phyloP scores from a whole-genome alignment of 1,139 yeast genomes.

The Debaryomycetaceae sp. region DNA sequence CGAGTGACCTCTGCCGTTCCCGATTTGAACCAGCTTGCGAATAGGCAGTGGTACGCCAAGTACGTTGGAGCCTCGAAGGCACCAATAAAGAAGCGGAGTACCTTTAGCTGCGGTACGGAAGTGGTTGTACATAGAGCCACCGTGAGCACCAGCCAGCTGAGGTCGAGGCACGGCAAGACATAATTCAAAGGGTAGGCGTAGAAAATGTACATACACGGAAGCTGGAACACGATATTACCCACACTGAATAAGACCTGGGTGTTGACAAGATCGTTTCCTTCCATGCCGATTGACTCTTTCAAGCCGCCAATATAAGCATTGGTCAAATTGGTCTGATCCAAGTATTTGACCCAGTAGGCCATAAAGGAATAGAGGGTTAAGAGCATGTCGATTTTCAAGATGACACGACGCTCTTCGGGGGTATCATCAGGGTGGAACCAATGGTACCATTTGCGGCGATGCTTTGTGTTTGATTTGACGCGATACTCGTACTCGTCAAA shows the following conservation, averaged over 20 bases:
- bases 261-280: slow-evolving; percentile 56
- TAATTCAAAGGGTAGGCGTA: slow-evolving; percentile 42
- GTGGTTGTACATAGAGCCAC: slow-evolving; percentile 40
- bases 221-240: slow-evolving; percentile 50
- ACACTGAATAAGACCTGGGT: slow-evolving; percentile 48
- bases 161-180: slow-evolving; percentile 46
- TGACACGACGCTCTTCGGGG: slow-evolving; percentile 41
- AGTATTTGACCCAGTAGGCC: slow-evolving; percentile 62
- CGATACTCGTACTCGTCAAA: slow-evolving; percentile 57
- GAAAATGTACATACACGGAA: slow-evolving; percentile 35
- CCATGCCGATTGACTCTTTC: slow-evolving; percentile 46
- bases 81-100: slow-evolving; percentile 50
- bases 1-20: slow-evolving; percentile 45
- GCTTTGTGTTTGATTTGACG: slow-evolving; percentile 21
- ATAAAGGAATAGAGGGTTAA: slow-evolving; percentile 49
- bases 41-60: slow-evolving; percentile 48
- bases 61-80: slow-evolving; percentile 53
- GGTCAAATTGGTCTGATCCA: slow-evolving; percentile 50
- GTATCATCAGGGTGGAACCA: slow-evolving; percentile 56
- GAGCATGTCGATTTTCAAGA: slow-evolving; percentile 51
- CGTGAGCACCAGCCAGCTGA: slow-evolving; percentile 60
- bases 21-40: slow-evolving; percentile 49
- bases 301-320: slow-evolving; percentile 66
- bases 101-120: slow-evolving; percentile 39
- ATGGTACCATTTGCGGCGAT: slow-evolving; percentile 43